Base-by-base conservation (phyloP, 805 yeast genomes). In the Metahyphopichia silvanorum region DNA sequence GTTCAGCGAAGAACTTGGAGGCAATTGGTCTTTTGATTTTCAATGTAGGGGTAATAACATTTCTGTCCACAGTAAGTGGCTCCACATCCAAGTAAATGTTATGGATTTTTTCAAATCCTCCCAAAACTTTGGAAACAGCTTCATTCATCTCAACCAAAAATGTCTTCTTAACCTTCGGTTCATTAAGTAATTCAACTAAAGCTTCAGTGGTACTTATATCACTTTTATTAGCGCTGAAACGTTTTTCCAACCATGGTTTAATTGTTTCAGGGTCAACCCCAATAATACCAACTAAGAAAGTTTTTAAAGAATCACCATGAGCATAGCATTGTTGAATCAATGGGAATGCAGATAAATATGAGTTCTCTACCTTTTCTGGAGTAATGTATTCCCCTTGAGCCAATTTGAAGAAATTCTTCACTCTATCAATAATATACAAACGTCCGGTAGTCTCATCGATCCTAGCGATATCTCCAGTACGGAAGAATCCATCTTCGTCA, bases 401-500 rank as follows among this genome's bases (percentile, higher is more conserved):
- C 33, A 62, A 47, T 49, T 77, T 50, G 62, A 70, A 48, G 63
- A 56, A 39, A 69, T 79, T 37, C 63, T 67, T 45, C 50, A 61
- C 66, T 23, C 67, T 41, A 46, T 78, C 84, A 33, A 78, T 71
- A 37, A 79, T 73, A 40, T 45, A 57, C 48, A 46, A 38, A 37
- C 55, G 44, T 16, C 75, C 72, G 21, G 35, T 34, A 12, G 31
- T 32, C 3, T 37, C 31, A 29, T 44, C 47, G 24, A 60, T 40
- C 13, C 39, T 37, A 9, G 61, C 67, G 24, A 63, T 49, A 50
- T 79, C 85, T 18, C 85, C 85, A 15, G 83, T 76, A 34, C 58
- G 57, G 46, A 77, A 66, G 80, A 82, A 78, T 5, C 74, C 76
- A 14, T 72, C 75, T 3, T 53, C 54, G 31, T 67, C 65, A 32